phyloP scores from a whole-genome alignment of 2,329 filamentous ascomycete genomes.

The Penicillium sp. region DNA sequence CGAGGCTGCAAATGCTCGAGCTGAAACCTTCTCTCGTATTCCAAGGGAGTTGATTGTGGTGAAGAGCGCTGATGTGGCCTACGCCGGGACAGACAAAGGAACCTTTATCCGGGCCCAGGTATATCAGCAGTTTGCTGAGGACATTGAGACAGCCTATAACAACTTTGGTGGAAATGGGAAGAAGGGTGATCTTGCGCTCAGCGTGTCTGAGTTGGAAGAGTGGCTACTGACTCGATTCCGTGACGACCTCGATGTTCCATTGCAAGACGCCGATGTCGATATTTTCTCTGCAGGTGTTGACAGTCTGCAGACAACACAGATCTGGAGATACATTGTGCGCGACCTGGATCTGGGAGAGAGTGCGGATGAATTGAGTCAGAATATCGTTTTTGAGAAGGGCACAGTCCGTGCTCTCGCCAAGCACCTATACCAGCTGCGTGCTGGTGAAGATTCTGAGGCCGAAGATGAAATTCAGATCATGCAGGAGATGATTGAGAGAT shows the following conservation, averaged over 20 bases:
- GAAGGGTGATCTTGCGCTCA: slow-evolving; percentile 23
- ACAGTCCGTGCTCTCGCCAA: slow-evolving; percentile 53
- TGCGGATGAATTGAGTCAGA: slow-evolving; percentile 53
- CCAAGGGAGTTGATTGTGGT: slow-evolving; percentile 58
- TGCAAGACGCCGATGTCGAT: slow-evolving; percentile 51
- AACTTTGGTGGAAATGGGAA: slow-evolving; percentile 49
- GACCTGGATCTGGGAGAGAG: slow-evolving; percentile 53
- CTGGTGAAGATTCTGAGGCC: slow-evolving; percentile 38
- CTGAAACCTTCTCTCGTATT: slow-evolving; percentile 59
- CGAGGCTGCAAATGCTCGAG: slow-evolving; percentile 55
- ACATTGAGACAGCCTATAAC: slow-evolving; percentile 54
- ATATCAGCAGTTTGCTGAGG: slow-evolving; percentile 53
- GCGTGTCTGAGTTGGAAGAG: slow-evolving; percentile 31
- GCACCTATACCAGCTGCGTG: slow-evolving; percentile 51
- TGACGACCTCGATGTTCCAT: slow-evolving; percentile 23
- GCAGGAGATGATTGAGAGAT: slow-evolving; percentile 53
- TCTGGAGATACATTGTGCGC: slow-evolving; percentile 57
- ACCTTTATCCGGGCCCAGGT: slow-evolving; percentile 59
- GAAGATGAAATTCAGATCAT: slow-evolving; percentile 52
- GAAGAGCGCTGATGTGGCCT: slow-evolving; percentile 50
- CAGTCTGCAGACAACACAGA: slow-evolving; percentile 61
- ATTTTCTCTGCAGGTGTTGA: slow-evolving; percentile 64
- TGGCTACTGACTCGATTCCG: slow-evolving; percentile 51
- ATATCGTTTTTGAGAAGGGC: slow-evolving; percentile 63
- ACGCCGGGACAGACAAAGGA: slow-evolving; percentile 60